A percentile compares a stretch with the other conserved stretches of the same genome.
Evolutionary conservation across 306 rosid species (phyloP).

Genomic region (Biancaea sappan): DNA sequence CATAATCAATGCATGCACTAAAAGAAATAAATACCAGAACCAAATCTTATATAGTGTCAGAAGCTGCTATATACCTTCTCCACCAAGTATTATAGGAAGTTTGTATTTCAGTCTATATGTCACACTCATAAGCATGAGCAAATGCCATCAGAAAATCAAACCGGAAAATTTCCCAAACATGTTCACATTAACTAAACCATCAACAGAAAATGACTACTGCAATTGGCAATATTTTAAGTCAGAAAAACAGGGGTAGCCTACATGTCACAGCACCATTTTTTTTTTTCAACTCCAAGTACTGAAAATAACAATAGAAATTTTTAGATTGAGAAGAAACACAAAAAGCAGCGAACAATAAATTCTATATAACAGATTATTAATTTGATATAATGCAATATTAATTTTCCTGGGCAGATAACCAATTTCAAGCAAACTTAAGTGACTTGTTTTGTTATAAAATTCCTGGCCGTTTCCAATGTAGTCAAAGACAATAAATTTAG

Average conservation of each 20-base stretch:
- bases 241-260: neutral
- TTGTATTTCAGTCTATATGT: neutral
- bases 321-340: neutral
- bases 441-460: neutral
- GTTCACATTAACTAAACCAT: neutral
- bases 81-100: neutral
- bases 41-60: neutral
- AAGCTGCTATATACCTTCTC: neutral
- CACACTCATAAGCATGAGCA: slow-evolving; percentile 3
- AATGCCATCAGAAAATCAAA: neutral
- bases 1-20: neutral
- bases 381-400: slow-evolving; percentile 1
- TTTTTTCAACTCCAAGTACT: neutral
- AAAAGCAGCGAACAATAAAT: neutral
- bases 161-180: neutral
- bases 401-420: neutral
- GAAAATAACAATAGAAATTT: neutral
- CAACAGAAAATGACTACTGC: neutral
- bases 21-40: neutral
- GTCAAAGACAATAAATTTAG: neutral
- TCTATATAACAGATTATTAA: neutral
- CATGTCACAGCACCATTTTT: neutral
- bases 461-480: neutral
- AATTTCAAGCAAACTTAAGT: slow-evolving; percentile 3
- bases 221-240: neutral